A percentile compares a stretch with the other conserved stretches of the same genome.
phyloP scores from a whole-genome alignment of 2,329 filamentous ascomycete genomes.

The Colletotrichum siamense region DNA sequence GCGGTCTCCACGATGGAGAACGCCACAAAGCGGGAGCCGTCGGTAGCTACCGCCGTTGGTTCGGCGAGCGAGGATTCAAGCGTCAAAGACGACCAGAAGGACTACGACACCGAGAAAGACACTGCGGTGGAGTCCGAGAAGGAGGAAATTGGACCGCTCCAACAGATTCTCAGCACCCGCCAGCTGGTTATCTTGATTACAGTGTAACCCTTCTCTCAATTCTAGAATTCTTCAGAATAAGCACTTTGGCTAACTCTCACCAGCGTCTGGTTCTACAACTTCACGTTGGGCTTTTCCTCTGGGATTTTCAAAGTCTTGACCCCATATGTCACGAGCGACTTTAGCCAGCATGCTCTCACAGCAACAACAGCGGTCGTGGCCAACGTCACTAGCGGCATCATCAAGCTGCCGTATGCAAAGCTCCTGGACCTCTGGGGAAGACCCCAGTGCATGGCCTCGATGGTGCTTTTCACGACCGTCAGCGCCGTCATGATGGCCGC shows the following conservation, averaged over 20 bases:
- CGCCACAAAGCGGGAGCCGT: neutral
- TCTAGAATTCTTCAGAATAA: accelerated
- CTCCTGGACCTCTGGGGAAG: constrained; percentile 42
- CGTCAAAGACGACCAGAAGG: neutral
- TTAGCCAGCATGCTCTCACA: neutral
- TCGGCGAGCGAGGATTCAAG: neutral
- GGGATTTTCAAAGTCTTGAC: neutral
- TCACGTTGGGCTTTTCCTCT: neutral
- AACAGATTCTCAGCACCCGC: neutral
- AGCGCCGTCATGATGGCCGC: constrained; percentile 60
- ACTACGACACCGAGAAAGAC: neutral
- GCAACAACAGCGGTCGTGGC: neutral
- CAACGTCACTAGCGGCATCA: neutral
- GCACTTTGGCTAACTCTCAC: neutral
- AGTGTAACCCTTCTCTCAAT: neutral
- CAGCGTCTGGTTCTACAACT: neutral
- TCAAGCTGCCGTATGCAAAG: constrained; percentile 32
- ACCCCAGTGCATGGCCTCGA: constrained; percentile 36
- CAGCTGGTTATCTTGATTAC: neutral
- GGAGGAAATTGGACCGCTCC: neutral
- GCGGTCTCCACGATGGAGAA: neutral
- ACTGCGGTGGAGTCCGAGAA: neutral
- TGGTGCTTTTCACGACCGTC: constrained; percentile 39
- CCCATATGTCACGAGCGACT: neutral
- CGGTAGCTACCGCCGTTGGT: neutral